A percentile compares a stretch with the other conserved stretches of the same genome.
phyloP scores from a whole-genome alignment of 768 basidiomycete species.

The Scleroderma citrinum region DNA sequence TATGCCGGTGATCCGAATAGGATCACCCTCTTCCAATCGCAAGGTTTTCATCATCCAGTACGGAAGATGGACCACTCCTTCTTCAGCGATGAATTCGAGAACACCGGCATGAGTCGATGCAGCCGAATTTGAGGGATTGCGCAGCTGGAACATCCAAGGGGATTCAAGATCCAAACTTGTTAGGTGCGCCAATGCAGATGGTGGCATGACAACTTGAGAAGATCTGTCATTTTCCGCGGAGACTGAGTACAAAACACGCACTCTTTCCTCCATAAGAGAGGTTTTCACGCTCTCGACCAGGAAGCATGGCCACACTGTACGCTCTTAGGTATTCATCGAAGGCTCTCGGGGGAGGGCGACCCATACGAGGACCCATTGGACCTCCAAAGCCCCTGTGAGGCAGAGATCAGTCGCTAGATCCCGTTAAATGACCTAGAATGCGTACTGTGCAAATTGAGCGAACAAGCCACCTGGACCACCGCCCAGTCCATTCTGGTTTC shows the following conservation, averaged over 20 bases:
- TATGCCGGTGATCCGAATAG: slow-evolving; percentile 86
- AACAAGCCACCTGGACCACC: slow-evolving; percentile 59
- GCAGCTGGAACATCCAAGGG: slow-evolving; percentile 96
- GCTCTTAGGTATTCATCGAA: slow-evolving; percentile 94
- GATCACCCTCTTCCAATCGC: slow-evolving; percentile 89
- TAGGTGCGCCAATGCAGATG: slow-evolving; percentile 85
- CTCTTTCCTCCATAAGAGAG: slow-evolving; percentile 97
- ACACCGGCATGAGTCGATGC: slow-evolving; percentile 95
- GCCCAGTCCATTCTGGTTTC: slow-evolving; percentile 27
- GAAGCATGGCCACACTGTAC: slow-evolving; percentile 92
- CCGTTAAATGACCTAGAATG: slow-evolving; percentile 4
- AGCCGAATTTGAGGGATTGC: slow-evolving; percentile 79
- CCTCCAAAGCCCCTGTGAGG: slow-evolving; percentile 46
- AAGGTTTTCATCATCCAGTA: slow-evolving; percentile 99
- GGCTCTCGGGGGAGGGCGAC: slow-evolving; percentile 55
- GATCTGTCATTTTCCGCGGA: slow-evolving; percentile 4
- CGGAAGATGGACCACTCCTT: slow-evolving; percentile 91
- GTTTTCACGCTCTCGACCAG: slow-evolving; percentile 80
- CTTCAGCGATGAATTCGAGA: slow-evolving; percentile 96
- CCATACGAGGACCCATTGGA: slow-evolving; percentile 40
- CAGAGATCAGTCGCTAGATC: slow-evolving; percentile 15
- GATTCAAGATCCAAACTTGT: slow-evolving; percentile 81
- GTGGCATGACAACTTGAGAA: slow-evolving; percentile 88
- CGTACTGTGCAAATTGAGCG: slow-evolving; percentile 60
- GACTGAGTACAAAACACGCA: slow-evolving; percentile 38